These are phyloP conservation scores for Madurella fahalii DNA, from an alignment of 2,329 filamentous ascomycete genomes.

Conservation along the genomic window DNA sequence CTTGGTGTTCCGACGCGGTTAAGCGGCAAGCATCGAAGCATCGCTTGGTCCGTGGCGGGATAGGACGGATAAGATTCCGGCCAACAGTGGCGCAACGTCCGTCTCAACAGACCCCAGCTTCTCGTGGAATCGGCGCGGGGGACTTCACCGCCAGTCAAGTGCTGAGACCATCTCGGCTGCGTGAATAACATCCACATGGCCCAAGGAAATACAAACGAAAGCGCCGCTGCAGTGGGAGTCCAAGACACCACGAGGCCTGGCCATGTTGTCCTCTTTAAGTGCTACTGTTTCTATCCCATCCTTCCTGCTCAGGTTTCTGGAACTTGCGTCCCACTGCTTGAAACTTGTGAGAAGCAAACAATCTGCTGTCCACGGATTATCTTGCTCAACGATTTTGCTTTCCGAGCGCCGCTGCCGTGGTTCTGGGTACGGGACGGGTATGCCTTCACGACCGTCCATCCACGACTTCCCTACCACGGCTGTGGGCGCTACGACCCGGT, in stretches of 20 bases:
- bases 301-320: conserved; percentile 6
- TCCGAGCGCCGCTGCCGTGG: conserved; percentile 19
- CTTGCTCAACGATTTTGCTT: background rate
- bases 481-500: background rate
- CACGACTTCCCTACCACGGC: background rate
- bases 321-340: conserved; percentile 25
- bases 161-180: conserved; percentile 1
- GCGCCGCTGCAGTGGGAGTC: conserved; percentile 20
- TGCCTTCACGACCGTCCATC: conserved; percentile 7
- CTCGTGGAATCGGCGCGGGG: background rate
- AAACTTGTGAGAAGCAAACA: conserved; percentile 22
- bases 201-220: conserved; percentile 25
- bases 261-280: conserved; percentile 22
- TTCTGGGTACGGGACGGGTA: conserved; percentile 12
- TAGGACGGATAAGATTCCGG: conserved; percentile 5
- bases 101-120: conserved; percentile 5
- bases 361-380: conserved; percentile 11
- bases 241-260: conserved; percentile 24
- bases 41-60: conserved; percentile 7
- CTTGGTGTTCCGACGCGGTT: conserved; percentile 11
- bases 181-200: conserved; percentile 18
- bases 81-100: conserved; percentile 19
- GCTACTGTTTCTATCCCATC: conserved; percentile 18
- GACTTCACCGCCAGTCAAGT: conserved; percentile 2
- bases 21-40: conserved; percentile 3